Conservation (phyloP, 306 rosid species). For the Oemleria cerasiformis region DNA sequence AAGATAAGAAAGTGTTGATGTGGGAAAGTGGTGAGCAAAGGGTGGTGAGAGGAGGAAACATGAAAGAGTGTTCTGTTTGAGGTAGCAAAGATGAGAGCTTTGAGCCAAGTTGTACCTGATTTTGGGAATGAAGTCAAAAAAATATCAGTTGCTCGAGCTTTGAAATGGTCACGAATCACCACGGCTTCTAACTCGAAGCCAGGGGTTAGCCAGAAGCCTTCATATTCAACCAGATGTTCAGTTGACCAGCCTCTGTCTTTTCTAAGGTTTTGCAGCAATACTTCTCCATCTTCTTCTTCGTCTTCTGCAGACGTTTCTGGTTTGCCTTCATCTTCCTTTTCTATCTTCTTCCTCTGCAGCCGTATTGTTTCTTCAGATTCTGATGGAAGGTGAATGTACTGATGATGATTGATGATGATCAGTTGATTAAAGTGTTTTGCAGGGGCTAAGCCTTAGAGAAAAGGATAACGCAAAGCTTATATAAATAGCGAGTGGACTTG, state of each 20-base stretch:
- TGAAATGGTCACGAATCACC: not conserved
- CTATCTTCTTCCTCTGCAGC: too few species aligned
- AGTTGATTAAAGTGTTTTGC: too few species aligned
- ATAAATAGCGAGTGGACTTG: too few species aligned
- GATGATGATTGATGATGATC: too few species aligned
- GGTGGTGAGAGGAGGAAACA: not conserved
- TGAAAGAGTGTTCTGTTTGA: not conserved
- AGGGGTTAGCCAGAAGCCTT: not conserved
- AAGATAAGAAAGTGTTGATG: not conserved
- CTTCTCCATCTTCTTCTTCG: not conserved
- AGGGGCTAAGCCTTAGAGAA: too few species aligned
- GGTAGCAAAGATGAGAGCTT: not conserved
- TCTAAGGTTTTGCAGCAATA: constrained; percentile 1
- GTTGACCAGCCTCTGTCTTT: not conserved
- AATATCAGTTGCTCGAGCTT: not conserved
- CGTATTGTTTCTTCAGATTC: not conserved
- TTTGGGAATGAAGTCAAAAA: constrained; percentile 1
- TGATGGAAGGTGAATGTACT: too few species aligned
- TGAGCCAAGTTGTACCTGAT: constrained; percentile 9
- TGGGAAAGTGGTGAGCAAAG: not conserved
- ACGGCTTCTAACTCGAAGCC: not conserved
- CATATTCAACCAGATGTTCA: not conserved
- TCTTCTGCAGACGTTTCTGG: not conserved
- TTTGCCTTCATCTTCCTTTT: not conserved
- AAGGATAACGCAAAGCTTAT: too few species aligned